Conservation (phyloP, 805 yeast species). For the Torulaspora indica region DNA sequence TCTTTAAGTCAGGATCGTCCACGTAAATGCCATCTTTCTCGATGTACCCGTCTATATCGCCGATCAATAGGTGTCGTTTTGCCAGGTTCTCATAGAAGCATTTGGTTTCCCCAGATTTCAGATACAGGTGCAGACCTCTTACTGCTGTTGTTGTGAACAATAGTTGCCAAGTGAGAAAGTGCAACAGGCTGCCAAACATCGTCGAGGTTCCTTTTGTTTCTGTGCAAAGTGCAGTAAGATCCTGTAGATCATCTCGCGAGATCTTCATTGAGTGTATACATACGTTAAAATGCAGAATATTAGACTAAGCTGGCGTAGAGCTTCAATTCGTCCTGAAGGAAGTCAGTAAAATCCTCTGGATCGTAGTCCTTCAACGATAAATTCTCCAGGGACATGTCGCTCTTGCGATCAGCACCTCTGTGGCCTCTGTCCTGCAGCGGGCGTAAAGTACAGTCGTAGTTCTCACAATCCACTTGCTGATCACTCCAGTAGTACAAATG, state of each 20-base stretch:
- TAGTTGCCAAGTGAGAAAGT: background rate
- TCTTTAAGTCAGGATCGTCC: conserved; percentile 51
- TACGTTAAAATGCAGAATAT: background rate
- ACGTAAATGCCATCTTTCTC: conserved; percentile 46
- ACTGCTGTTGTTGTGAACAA: background rate
- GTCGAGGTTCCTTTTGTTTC: background rate
- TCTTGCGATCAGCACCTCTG: background rate
- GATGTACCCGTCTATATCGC: conserved; percentile 67
- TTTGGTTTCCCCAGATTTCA: conserved; percentile 66
- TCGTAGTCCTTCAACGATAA: conserved; percentile 1
- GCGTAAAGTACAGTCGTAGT: background rate
- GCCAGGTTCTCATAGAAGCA: conserved; percentile 85
- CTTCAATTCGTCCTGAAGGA: conserved; percentile 11
- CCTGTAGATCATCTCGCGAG: background rate
- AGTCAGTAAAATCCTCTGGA: conserved; percentile 10
- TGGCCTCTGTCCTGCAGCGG: conserved; percentile 1
- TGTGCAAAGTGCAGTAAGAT: background rate
- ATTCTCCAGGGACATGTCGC: background rate
- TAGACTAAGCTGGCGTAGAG: conserved; percentile 7
- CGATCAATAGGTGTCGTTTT: conserved; percentile 73
- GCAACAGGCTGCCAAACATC: background rate
- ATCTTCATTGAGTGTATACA: background rate
- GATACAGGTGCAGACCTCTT: conserved; percentile 60
- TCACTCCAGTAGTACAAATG: conserved; percentile 12
- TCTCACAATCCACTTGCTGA: background rate